Percentiles rank a stretch among this genome's conserved stretches.
Evolutionary conservation across 106 monocot species (phyloP).

Genomic region (Alisma plantagoaquatica): DNA sequence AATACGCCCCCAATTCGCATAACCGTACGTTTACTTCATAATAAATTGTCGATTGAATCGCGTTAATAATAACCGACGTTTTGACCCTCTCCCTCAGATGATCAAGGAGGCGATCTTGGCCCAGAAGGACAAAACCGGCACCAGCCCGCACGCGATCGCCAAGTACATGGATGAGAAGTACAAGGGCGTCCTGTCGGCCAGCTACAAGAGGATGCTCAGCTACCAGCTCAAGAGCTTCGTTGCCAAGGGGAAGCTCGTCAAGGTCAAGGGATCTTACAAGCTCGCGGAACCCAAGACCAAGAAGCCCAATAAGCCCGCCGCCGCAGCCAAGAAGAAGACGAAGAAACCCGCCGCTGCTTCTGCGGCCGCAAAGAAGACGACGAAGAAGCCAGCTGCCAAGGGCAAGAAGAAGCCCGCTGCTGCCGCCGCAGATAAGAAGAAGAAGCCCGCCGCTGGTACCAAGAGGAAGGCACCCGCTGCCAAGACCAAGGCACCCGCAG

Average conservation of each 20-base stretch:
- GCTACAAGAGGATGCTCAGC: conserved; percentile 43
- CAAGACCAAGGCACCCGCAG: no score
- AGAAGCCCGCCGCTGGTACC: no score
- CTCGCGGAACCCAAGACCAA: no score
- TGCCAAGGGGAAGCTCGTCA: conserved; percentile 51
- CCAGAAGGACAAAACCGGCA: conserved; percentile 38
- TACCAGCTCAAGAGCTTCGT: conserved; percentile 34
- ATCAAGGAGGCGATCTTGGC: conserved; percentile 61
- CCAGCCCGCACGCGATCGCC: conserved; percentile 61
- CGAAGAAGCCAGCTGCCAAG: background rate
- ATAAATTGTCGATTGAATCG: no score
- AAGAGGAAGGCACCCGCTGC: no score
- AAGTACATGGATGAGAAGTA: conserved; percentile 67
- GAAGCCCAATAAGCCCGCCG: conserved; percentile 16
- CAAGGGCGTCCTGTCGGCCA: conserved; percentile 35
- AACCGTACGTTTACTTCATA: background rate
- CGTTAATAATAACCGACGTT: no score
- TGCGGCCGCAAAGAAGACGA: background rate
- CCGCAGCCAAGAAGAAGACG: conserved; percentile 7
- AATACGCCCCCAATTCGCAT: no score
- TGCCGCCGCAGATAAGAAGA: no score
- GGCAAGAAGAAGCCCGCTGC: background rate
- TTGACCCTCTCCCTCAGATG: conserved; percentile 47
- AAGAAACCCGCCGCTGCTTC: background rate
- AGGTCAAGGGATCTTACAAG: conserved; percentile 67